Percentiles rank a stretch among this genome's conserved stretches.
Conservation (phyloP, 306 rosid genomes). For the Sindora glabra region DNA sequence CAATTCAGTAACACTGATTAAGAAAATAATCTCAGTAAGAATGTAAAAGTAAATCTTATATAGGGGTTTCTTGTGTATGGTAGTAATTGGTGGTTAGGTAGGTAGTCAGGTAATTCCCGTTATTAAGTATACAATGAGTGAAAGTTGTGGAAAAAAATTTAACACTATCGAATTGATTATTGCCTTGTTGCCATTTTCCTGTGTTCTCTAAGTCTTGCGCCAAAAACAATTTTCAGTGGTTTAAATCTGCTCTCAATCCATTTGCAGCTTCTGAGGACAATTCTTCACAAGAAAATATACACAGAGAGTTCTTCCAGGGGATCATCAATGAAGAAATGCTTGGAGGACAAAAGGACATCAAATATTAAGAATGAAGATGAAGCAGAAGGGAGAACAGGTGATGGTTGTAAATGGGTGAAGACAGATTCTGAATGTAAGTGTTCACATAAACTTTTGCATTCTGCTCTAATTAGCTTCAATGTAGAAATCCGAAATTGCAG, state of each 20-base stretch:
- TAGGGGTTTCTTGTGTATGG: too few species aligned
- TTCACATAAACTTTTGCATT: neutral
- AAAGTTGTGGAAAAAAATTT: too few species aligned
- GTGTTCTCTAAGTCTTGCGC: neutral
- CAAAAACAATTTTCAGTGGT: neutral
- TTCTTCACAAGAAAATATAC: conserved; percentile 74
- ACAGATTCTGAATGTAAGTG: conserved; percentile 97
- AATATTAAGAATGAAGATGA: conserved; percentile 34
- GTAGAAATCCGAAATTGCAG: neutral
- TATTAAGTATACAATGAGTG: too few species aligned
- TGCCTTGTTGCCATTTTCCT: neutral
- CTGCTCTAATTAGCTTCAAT: neutral
- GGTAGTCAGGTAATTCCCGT: too few species aligned
- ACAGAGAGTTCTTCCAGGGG: conserved; percentile 45
- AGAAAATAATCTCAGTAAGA: too few species aligned
- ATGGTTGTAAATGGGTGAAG: conserved; percentile 87
- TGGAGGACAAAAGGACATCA: conserved; percentile 44
- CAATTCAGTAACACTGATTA: too few species aligned
- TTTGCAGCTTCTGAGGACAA: conserved; percentile 73
- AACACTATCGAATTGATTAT: too few species aligned
- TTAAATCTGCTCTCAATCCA: neutral
- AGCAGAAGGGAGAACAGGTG: conserved; percentile 31
- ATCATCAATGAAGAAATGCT: conserved; percentile 41
- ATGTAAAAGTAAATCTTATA: too few species aligned
- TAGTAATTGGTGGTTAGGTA: too few species aligned